Conservation (phyloP, 1,139 yeast species). For the Blastobotrys petasosporus region DNA sequence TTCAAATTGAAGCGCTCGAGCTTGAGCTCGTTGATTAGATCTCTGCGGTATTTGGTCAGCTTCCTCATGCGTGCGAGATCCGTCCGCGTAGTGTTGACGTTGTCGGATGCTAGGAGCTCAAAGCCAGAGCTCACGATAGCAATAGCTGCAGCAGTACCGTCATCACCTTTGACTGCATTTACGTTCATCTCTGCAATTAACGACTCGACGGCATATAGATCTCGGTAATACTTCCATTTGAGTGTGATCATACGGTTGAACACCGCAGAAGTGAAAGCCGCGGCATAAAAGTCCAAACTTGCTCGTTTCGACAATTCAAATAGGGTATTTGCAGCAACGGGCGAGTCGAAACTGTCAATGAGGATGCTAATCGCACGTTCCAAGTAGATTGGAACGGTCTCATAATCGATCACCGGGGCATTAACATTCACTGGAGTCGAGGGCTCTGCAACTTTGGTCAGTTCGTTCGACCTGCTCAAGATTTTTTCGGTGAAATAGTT, state of each 20-base stretch:
- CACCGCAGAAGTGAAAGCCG: conserved; percentile 38
- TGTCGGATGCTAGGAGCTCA: conserved; percentile 7
- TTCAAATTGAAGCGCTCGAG: too few relatives aligned
- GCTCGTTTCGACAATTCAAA: conserved; percentile 36
- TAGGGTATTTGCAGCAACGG: conserved; percentile 37
- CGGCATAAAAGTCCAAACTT: conserved; percentile 35
- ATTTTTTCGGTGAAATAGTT: conserved; percentile 24
- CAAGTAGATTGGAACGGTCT: conserved; percentile 19
- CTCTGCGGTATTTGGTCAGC: conserved; percentile 29
- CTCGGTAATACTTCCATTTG: conserved; percentile 38
- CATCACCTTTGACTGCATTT: conserved; percentile 39
- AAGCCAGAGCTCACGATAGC: conserved; percentile 4
- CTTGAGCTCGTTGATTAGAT: neutral
- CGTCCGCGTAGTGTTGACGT: conserved; percentile 32
- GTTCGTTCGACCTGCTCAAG: conserved; percentile 12
- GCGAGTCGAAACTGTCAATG: conserved; percentile 31
- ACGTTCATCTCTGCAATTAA: conserved; percentile 39
- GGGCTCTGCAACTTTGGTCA: conserved; percentile 9
- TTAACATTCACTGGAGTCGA: conserved; percentile 17
- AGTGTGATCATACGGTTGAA: conserved; percentile 37
- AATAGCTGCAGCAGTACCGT: conserved; percentile 28
- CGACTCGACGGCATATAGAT: conserved; percentile 34
- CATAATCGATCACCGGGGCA: conserved; percentile 17
- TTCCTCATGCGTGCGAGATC: conserved; percentile 31
- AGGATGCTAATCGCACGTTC: conserved; percentile 27